Evolutionary conservation across 805 yeast genomes (phyloP).

Genomic region (Wickerhamomyces canadensis): DNA sequence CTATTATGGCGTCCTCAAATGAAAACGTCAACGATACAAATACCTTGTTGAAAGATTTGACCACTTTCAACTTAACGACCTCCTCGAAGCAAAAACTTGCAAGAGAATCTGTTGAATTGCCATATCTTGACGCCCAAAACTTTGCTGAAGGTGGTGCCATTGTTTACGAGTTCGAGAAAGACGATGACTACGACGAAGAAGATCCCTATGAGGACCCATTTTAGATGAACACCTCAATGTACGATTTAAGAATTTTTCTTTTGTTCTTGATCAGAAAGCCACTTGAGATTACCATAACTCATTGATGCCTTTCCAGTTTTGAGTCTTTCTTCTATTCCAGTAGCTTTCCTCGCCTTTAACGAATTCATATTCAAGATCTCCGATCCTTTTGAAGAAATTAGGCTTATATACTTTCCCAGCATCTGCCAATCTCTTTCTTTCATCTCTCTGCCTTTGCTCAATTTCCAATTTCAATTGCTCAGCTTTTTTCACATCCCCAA

Average conservation of each 20-base stretch:
- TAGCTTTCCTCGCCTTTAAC: conserved; percentile 58
- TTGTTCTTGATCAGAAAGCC: no score
- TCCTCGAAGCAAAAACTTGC: conserved; percentile 72
- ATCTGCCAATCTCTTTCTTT: conserved; percentile 57
- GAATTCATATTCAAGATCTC: conserved; percentile 45
- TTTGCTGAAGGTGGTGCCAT: conserved; percentile 87
- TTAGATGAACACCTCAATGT: conserved; percentile 25
- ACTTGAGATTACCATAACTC: conserved; percentile 62
- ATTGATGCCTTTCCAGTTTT: conserved; percentile 53
- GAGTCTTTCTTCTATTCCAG: conserved; percentile 70
- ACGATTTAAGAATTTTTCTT: not conserved
- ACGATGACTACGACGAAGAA: conserved; percentile 97
- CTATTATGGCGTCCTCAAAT: conserved; percentile 19
- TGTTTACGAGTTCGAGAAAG: conserved; percentile 91
- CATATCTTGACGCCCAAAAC: conserved; percentile 84
- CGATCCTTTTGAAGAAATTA: conserved; percentile 45
- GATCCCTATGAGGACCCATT: conserved; percentile 98
- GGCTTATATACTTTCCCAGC: conserved; percentile 46
- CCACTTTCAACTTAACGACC: conserved; percentile 83
- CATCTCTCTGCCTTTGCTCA: conserved; percentile 75
- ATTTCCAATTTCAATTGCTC: conserved; percentile 61
- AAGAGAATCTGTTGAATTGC: conserved; percentile 80
- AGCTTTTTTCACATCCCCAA: conserved; percentile 64
- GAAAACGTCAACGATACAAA: conserved; percentile 39
- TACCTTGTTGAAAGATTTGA: conserved; percentile 58